Conservation (phyloP, 495 filamentous ascomycete genomes). For the Hypoxylon subgilvum region DNA sequence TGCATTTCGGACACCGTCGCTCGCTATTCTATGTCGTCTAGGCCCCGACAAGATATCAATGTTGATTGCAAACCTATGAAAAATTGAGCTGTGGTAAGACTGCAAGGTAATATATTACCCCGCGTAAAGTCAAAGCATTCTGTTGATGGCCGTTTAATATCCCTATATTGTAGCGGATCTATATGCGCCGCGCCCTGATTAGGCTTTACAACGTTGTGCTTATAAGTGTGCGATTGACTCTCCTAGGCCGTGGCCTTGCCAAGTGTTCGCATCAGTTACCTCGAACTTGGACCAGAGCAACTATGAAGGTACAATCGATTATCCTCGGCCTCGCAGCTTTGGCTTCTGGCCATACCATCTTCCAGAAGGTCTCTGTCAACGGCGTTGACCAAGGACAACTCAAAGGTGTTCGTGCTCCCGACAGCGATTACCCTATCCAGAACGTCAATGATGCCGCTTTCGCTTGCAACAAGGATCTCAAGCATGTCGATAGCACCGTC, state of each 20-base stretch:
- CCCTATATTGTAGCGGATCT: conserved; percentile 27
- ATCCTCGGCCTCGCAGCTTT: conserved; percentile 26
- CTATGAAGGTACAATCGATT: conserved; percentile 32
- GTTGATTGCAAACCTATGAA: conserved; percentile 1
- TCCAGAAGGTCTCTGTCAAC: conserved; percentile 59
- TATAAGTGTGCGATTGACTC: conserved; percentile 23
- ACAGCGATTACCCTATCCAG: conserved; percentile 50
- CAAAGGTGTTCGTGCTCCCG: conserved; percentile 58
- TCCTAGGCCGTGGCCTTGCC: neutral
- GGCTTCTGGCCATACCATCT: conserved; percentile 36
- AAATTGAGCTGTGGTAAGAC: neutral
- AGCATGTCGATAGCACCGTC: conserved; percentile 47
- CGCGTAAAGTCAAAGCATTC: conserved; percentile 11
- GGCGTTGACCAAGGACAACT: conserved; percentile 60
- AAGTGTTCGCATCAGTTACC: neutral
- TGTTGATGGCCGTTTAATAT: conserved; percentile 27
- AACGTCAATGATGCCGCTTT: conserved; percentile 48
- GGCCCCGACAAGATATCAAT: neutral
- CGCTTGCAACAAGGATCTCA: conserved; percentile 47
- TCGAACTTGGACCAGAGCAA: neutral
- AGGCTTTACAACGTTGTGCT: neutral
- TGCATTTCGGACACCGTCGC: too few species aligned
- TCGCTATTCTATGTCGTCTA: neutral
- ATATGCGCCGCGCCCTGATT: conserved; percentile 21
- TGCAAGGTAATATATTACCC: conserved; percentile 11